Percentiles rank a stretch among this genome's conserved stretches.
phyloP scores from a whole-genome alignment of 2,329 filamentous ascomycete genomes.

The Lachnellula hyalina region DNA sequence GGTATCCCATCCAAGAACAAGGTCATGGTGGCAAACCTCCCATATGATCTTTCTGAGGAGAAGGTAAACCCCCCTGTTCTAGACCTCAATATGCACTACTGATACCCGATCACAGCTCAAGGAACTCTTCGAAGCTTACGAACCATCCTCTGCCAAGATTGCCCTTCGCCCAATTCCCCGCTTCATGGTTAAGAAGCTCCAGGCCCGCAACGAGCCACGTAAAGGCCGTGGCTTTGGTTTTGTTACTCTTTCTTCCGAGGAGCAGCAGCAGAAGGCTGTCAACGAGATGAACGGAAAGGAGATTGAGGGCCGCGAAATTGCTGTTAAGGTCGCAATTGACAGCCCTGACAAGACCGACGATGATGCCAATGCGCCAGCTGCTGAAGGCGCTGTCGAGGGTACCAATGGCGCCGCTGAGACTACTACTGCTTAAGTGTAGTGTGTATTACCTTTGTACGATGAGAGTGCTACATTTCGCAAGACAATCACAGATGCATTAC shows the following conservation, averaged over 20 bases:
- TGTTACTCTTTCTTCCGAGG: constrained; percentile 91
- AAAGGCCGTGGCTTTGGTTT: constrained; percentile 99
- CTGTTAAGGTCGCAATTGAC: constrained; percentile 99
- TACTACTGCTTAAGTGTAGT: constrained; percentile 32
- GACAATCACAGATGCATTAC: constrained; percentile 24
- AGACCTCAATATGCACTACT: neutral
- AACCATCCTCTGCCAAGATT: constrained; percentile 94
- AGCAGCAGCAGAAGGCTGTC: constrained; percentile 95
- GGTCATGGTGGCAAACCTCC: constrained; percentile 99
- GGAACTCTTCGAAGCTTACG: constrained; percentile 91
- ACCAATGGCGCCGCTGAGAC: constrained; percentile 51
- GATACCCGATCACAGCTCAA: constrained; percentile 62
- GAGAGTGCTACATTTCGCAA: constrained; percentile 19
- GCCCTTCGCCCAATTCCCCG: constrained; percentile 96
- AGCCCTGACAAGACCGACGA: constrained; percentile 94
- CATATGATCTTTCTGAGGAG: constrained; percentile 96
- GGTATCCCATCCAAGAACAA: constrained; percentile 98
- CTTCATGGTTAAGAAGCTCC: constrained; percentile 99
- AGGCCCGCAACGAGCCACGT: constrained; percentile 93
- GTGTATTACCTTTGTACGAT: constrained; percentile 28
- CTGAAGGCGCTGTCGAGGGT: constrained; percentile 39
- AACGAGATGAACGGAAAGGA: constrained; percentile 99
- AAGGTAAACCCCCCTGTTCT: constrained; percentile 56
- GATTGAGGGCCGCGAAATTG: constrained; percentile 97
- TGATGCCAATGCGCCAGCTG: constrained; percentile 60